phyloP scores from a whole-genome alignment of 352 stramenopile genomes.

The Pythium folliculosum region DNA sequence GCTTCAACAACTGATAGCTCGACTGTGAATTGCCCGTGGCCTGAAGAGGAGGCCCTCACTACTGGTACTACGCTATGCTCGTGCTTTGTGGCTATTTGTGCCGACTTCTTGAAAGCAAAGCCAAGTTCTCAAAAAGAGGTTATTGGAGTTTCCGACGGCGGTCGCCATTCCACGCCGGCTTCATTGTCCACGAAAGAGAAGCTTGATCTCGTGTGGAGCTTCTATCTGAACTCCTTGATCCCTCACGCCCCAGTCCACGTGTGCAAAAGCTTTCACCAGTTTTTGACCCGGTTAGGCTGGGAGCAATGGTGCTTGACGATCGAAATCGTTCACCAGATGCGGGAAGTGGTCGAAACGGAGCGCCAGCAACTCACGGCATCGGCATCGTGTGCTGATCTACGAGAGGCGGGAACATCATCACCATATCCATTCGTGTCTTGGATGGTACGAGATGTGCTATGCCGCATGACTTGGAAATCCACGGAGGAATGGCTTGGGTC shows the following conservation, averaged over 20 bases:
- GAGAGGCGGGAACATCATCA: constrained; percentile 39
- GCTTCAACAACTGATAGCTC: constrained; percentile 70
- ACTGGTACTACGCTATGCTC: constrained; percentile 78
- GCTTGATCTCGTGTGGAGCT: constrained; percentile 79
- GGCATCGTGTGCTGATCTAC: constrained; percentile 31
- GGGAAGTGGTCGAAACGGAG: constrained; percentile 66
- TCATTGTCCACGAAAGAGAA: constrained; percentile 38
- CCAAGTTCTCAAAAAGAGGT: constrained; percentile 1
- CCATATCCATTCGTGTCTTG: constrained; percentile 83
- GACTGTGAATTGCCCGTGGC: constrained; percentile 67
- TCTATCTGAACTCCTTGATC: constrained; percentile 75
- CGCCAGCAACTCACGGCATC: constrained; percentile 43
- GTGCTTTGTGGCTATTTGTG: constrained; percentile 77
- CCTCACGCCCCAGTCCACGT: constrained; percentile 74
- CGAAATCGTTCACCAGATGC: constrained; percentile 85
- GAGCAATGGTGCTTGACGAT: constrained; percentile 83
- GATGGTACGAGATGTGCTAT: constrained; percentile 82
- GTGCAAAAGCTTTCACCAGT: constrained; percentile 82
- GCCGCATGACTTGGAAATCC: constrained; percentile 75
- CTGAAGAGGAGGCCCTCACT: constrained; percentile 67
- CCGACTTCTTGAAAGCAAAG: constrained; percentile 62
- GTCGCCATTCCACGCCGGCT: not conserved
- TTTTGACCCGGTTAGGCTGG: constrained; percentile 78
- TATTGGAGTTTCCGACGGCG: not conserved
- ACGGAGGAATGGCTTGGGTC: constrained; percentile 67